Percentiles rank a stretch among this genome's conserved stretches.
phyloP scores from a whole-genome alignment of 1,284 basidiomycete genomes.

The Amylostereum areolatum region DNA sequence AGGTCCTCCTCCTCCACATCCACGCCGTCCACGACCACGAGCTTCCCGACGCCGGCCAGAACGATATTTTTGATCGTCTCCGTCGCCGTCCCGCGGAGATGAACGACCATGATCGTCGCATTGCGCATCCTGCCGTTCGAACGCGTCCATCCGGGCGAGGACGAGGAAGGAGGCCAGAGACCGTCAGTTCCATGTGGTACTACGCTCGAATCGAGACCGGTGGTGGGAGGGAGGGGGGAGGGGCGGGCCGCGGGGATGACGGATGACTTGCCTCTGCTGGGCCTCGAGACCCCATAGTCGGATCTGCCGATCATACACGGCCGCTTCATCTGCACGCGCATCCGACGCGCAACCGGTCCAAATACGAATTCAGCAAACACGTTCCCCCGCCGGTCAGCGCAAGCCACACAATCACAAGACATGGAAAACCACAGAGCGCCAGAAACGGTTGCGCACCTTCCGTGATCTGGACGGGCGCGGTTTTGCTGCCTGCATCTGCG shows the following conservation, averaged over 20 bases:
- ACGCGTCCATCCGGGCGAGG: too few relatives aligned
- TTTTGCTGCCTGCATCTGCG: slow-evolving; percentile 21
- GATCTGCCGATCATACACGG: slow-evolving; percentile 95
- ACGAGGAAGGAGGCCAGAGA: too few relatives aligned
- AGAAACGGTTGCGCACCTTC: slow-evolving; percentile 27
- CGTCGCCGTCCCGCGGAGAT: slow-evolving; percentile 83
- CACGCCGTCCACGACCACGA: slow-evolving; percentile 62
- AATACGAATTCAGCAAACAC: too few relatives aligned
- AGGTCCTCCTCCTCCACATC: slow-evolving; percentile 74
- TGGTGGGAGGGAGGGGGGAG: not conserved
- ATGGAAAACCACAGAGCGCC: not conserved
- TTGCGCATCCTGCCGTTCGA: slow-evolving; percentile 79
- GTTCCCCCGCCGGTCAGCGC: too few relatives aligned
- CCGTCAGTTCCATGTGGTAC: too few relatives aligned
- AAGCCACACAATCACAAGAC: not conserved
- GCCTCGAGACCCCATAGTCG: slow-evolving; percentile 97
- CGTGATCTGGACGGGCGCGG: slow-evolving; percentile 33
- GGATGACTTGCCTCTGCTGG: slow-evolving; percentile 71
- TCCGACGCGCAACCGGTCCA: too few relatives aligned
- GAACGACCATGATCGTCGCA: slow-evolving; percentile 83
- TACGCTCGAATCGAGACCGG: too few relatives aligned
- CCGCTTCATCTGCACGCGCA: slow-evolving; percentile 61
- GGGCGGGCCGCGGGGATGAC: slow-evolving; percentile 2
- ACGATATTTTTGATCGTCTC: slow-evolving; percentile 96
- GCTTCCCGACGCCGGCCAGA: slow-evolving; percentile 69